These are phyloP conservation scores for Nemania sp. DNA, from an alignment of 2,329 filamentous ascomycete genomes.

Conservation along the genomic window DNA sequence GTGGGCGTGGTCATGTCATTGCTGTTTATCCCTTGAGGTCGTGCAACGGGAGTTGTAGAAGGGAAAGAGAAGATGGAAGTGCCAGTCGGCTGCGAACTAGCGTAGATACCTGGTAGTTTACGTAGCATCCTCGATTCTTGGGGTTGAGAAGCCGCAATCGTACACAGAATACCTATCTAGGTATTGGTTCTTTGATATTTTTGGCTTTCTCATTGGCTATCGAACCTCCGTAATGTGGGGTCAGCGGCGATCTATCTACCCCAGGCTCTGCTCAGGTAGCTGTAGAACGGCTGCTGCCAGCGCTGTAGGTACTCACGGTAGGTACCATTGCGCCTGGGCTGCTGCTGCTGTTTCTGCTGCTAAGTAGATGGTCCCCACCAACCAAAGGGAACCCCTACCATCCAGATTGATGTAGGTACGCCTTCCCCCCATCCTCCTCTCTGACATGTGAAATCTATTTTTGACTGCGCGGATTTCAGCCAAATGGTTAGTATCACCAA, in stretches of 20 bases:
- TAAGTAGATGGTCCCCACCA: no score
- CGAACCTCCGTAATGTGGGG: slow-evolving; percentile 31
- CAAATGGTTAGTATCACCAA: not conserved
- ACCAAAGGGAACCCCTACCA: no score
- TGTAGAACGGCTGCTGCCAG: no score
- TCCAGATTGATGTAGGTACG: no score
- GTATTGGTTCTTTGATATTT: slow-evolving; percentile 38
- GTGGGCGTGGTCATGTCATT: slow-evolving; percentile 1
- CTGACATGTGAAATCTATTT: not conserved
- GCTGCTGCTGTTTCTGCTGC: no score
- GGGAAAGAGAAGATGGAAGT: slow-evolving; percentile 17
- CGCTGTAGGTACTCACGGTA: no score
- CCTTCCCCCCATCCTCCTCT: no score
- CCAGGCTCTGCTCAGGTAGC: no score
- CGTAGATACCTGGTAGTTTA: not conserved
- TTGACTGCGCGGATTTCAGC: not conserved
- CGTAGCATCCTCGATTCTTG: slow-evolving; percentile 35
- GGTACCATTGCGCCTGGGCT: no score
- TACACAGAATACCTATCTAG: slow-evolving; percentile 27
- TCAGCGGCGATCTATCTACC: not conserved
- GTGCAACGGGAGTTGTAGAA: slow-evolving; percentile 24
- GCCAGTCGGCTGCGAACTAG: not conserved
- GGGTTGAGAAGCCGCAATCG: slow-evolving; percentile 36
- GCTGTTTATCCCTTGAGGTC: slow-evolving; percentile 12
- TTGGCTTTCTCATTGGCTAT: slow-evolving; percentile 31